Evolutionary conservation across 2,329 filamentous ascomycete species (phyloP), one percentile per base, ranked within the genome.

Genomic region (Aspergillus sojae): DNA sequence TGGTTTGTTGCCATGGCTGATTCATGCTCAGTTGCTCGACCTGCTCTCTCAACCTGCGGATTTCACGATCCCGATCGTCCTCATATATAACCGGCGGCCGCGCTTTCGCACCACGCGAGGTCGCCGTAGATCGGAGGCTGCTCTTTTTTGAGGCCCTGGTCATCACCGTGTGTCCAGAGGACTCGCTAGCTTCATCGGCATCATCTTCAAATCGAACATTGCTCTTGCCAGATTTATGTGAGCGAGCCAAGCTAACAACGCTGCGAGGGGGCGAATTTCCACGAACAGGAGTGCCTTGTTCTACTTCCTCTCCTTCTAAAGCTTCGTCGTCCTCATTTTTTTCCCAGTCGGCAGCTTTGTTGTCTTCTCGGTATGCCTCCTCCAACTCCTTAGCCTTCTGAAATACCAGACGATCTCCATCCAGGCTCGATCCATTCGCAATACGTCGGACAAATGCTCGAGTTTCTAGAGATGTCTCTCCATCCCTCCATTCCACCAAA

Each of bases 331-430:
- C 36, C 26, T n/a, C 19, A 19, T 57, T 32, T 30, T 45, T n/a
- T 41, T 16, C 23, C 23, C 7, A 21, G 34, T 57, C 34, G 16
- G 23, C 36, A 36, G 23, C 36, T 28, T 12, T 41, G 28, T 39
- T 57, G n/a, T 57, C 16, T 57, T 43, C 36, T 43, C 23, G 21
- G 23, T 57, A 57, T 28, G 23, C 14, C 34, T 57, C 36, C 23
- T 57, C 36, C 23, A 57, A 23, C 36, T 57, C 36, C 41, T 57
- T 57, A 11, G 54, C 36, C 21, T 57, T 57, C 36, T 39, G 34
- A 56, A 39, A 56, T 21, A 56, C 26, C 16, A 56, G 14, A 34
- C 34, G 34, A 36, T 56, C 30, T 56, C 53, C 34, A 41, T 56
- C 39, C 14, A 36, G 21, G 34, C 23, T 39, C 16, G 34, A 39